Percentiles rank a stretch among this genome's conserved stretches.
Conservation (phyloP, 116 monocot genomes). For the Trichopus zeylanicus region DNA sequence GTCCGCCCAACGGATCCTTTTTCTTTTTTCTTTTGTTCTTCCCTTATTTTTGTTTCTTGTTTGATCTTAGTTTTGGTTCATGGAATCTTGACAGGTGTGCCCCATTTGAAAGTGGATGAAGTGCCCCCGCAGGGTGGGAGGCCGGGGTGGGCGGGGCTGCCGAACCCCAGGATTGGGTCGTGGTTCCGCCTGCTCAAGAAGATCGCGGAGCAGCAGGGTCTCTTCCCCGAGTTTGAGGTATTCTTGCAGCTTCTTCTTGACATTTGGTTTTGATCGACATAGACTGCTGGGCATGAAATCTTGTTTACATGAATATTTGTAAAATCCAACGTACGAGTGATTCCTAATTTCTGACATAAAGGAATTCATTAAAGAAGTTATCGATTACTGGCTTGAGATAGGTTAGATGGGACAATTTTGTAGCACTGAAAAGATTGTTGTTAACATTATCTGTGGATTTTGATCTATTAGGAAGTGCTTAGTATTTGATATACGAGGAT, state of each 20-base stretch:
- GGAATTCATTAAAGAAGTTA: too few species aligned
- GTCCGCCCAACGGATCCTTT: conserved; percentile 16
- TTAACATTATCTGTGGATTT: background rate
- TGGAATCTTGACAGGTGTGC: conserved; percentile 49
- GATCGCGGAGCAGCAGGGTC: conserved; percentile 51
- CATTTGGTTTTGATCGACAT: background rate
- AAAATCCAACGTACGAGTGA: too few species aligned
- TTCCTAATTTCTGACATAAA: too few species aligned
- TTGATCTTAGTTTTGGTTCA: background rate
- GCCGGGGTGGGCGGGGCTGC: conserved; percentile 87
- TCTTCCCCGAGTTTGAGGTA: conserved; percentile 96
- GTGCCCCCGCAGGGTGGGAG: conserved; percentile 61
- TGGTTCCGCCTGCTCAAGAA: conserved; percentile 75
- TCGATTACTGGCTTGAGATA: too few species aligned
- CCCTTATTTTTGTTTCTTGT: background rate
- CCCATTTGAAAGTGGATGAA: conserved; percentile 74
- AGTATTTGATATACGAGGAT: background rate
- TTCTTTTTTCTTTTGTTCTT: background rate
- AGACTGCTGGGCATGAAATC: too few species aligned
- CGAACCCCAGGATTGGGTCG: conserved; percentile 77
- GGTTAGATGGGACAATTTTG: too few species aligned
- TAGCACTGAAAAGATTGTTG: background rate
- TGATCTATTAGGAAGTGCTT: background rate
- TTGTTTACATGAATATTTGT: too few species aligned
- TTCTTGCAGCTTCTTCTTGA: too few species aligned